phyloP scores from a whole-genome alignment of 2,329 filamentous ascomycete species.

The Aspergillus texensis region DNA sequence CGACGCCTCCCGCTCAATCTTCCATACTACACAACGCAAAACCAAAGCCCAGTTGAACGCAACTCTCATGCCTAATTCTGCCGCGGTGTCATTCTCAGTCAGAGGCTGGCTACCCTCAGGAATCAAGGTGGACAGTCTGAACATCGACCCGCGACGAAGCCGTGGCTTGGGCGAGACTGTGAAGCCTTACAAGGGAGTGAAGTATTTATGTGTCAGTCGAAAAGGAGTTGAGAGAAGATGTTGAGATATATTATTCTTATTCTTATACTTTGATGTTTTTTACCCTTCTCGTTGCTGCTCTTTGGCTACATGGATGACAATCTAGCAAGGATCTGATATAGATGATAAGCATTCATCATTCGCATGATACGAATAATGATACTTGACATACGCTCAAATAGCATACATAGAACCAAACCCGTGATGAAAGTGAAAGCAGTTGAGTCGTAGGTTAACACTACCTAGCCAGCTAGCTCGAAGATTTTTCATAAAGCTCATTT shows the following conservation, averaged over 20 bases:
- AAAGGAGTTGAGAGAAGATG: conserved; percentile 54
- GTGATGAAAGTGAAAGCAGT: not conserved
- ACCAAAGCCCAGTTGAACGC: conserved; percentile 65
- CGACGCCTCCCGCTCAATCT: conserved; percentile 26
- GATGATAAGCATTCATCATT: conserved; percentile 10
- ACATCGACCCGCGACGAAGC: conserved; percentile 74
- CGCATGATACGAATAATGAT: conserved; percentile 13
- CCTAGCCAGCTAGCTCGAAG: not conserved
- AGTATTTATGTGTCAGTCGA: conserved; percentile 79
- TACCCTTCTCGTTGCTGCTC: not conserved
- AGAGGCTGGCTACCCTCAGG: conserved; percentile 68
- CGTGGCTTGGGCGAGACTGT: conserved; percentile 82
- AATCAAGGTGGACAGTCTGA: conserved; percentile 63
- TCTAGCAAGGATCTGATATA: conserved; percentile 6
- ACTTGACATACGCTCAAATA: conserved; percentile 4
- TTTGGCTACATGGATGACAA: conserved; percentile 6
- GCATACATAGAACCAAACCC: not conserved
- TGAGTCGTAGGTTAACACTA: not conserved
- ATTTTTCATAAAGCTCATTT: not conserved
- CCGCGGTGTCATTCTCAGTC: conserved; percentile 66
- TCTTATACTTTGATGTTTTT: not conserved
- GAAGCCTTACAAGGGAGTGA: conserved; percentile 96
- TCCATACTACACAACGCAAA: conserved; percentile 32
- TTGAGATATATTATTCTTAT: conserved; percentile 4
- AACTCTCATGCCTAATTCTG: conserved; percentile 78